Evolutionary conservation across 805 yeast species (phyloP).

Genomic region (Myxozyma melibiosi): DNA sequence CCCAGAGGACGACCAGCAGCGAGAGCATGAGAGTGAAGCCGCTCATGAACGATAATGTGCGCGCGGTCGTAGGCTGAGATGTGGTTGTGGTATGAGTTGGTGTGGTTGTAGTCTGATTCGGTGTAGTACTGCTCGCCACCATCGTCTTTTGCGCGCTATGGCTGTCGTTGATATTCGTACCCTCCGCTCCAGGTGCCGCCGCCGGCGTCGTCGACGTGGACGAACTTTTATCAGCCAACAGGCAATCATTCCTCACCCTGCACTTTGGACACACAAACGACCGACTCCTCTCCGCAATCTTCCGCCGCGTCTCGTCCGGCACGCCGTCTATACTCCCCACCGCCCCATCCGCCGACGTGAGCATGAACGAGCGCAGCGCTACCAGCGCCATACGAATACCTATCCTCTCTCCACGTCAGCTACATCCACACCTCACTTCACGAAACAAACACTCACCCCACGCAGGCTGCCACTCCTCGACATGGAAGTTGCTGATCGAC

Average conservation of each 20-base stretch:
- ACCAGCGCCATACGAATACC: constrained; percentile 29
- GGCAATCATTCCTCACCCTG: constrained; percentile 7
- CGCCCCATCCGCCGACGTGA: constrained; percentile 29
- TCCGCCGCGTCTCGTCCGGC: constrained; percentile 21
- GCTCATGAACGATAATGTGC: neutral
- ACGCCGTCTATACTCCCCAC: constrained; percentile 31
- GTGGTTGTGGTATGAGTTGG: too few relatives aligned
- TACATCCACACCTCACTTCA: neutral
- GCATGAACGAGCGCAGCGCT: constrained; percentile 29
- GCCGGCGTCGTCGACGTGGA: too few relatives aligned
- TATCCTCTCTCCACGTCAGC: neutral
- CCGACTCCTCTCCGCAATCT: constrained; percentile 23
- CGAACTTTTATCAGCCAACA: constrained; percentile 3
- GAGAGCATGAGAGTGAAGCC: neutral
- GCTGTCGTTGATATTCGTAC: neutral
- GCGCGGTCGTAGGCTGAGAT: too few relatives aligned
- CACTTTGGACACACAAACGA: constrained; percentile 14
- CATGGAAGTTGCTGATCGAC: constrained; percentile 32
- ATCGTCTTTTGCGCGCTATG: too few relatives aligned
- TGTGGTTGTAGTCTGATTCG: too few relatives aligned
- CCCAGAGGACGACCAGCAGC: neutral
- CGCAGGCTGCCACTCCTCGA: constrained; percentile 33
- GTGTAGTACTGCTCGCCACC: too few relatives aligned
- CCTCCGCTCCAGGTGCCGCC: neutral
- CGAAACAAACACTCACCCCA: constrained; percentile 20